Conservation (phyloP, 495 filamentous ascomycete species). For the Xylaria acuta region DNA sequence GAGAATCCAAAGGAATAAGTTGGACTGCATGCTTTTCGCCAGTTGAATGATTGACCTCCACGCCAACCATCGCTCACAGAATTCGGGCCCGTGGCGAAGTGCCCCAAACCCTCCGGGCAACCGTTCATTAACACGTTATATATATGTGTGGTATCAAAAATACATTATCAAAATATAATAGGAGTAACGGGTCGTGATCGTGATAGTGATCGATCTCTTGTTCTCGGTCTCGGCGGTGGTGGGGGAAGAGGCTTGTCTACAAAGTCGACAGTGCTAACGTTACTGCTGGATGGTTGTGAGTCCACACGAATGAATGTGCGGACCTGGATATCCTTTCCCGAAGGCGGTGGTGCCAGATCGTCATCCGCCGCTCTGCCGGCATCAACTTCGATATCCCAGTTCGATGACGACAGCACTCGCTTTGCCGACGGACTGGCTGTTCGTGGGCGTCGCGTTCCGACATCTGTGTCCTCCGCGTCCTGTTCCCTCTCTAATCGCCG, state of each 20-base stretch:
- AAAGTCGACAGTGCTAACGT: neutral
- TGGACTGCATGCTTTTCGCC: neutral
- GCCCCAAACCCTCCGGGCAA: neutral
- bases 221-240: slow-evolving; percentile 2
- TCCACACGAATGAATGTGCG: slow-evolving; percentile 16
- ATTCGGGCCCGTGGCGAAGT: neutral
- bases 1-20: neutral
- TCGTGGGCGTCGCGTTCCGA: neutral
- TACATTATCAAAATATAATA: neutral
- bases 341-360: neutral
- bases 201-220: slow-evolving; percentile 17
- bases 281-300: slow-evolving; percentile 2
- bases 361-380: neutral
- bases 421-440: slow-evolving; percentile 4
- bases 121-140: neutral
- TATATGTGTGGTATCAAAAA: neutral
- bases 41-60: neutral
- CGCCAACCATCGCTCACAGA: neutral
- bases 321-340: slow-evolving; percentile 17
- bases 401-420: slow-evolving; percentile 15
- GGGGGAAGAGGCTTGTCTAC: slow-evolving; percentile 20
- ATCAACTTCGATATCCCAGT: slow-evolving; percentile 17
- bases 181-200: slow-evolving; percentile 20
- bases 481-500: slow-evolving; percentile 1
- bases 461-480: neutral